Conservation (phyloP, 129 eudicot species). For the Heracleum sosnowskyi region DNA sequence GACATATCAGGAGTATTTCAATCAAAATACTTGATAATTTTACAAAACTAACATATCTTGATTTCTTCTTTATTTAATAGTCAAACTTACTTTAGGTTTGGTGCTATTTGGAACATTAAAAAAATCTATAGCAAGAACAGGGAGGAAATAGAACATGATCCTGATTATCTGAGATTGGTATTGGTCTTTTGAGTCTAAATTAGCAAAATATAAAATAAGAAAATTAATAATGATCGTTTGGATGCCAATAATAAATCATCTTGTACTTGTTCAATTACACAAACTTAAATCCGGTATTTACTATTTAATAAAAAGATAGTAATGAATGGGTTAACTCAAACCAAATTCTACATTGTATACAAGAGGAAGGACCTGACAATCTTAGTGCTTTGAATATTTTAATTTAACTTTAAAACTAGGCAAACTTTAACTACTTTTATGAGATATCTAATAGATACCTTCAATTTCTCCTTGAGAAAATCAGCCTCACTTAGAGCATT, state of each 20-base stretch:
- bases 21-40: neutral
- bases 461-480: conserved; percentile 82
- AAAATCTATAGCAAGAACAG: neutral
- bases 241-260: neutral
- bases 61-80: neutral
- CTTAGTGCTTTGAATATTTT: neutral
- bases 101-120: neutral
- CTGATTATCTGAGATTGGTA: neutral
- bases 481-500: conserved; percentile 78
- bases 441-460: conserved; percentile 34
- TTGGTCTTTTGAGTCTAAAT: neutral
- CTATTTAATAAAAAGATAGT: neutral
- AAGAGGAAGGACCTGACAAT: neutral
- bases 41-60: neutral
- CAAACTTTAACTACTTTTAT: neutral
- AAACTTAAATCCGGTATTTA: neutral
- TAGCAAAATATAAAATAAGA: neutral
- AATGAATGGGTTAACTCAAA: neutral
- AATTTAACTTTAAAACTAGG: neutral
- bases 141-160: neutral
- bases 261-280: neutral
- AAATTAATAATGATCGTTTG: neutral
- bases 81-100: neutral
- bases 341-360: neutral
- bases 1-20: neutral